Evolutionary conservation across 2,329 filamentous ascomycete species (phyloP), one percentile per base, ranked within the genome.

Genomic region (Catunica adiposa): DNA sequence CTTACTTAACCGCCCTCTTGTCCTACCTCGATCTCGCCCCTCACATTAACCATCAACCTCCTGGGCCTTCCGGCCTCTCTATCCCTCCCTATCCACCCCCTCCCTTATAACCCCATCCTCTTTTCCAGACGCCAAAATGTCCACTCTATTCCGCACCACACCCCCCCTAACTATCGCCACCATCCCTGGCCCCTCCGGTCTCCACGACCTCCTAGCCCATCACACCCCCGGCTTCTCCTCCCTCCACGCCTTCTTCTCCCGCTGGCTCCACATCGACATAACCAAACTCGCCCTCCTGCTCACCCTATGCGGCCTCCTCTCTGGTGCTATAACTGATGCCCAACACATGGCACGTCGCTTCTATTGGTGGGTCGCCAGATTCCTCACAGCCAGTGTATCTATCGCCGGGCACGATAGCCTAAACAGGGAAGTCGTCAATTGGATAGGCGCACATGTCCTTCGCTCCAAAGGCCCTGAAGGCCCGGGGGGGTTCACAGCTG

Each of bases 341-440:
- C 63, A 63, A n/a, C 58, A 61, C 7, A 55, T 65, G 2, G 62
- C 62, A 1, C 58, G 61, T 17, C 65, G 65, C 57, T 14, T 68
- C 26, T 69, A 68, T 58, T 68, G 66, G 63, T 67, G 64, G 63
- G 60, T 68, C 3, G 64, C 67, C 1, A 61, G 64, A 2, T 69
- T 69, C 59, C 64, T 69, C 54, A 69, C 67, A 0, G 65, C 68
- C 2, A 66, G 67, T 3, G 64, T 70, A 17, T 68, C 66, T 22
- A 66, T 70, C 51, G 62, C 64, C 1, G 64, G 64, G n/a, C 63
- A 62, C 37, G 68, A 70, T 59, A 62, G 65, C 5, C 65, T 70
- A 47, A 69, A 69, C 59, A 61, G 64, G 5, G 67, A 69, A 50
- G 66, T 69, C 3, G 60, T 69, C 51, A 68, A 67, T 62, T 70